Evolutionary conservation across 257 asterid genomes (phyloP), one percentile per base, ranked within the genome.

Genomic region (Solanum paucissectum): DNA sequence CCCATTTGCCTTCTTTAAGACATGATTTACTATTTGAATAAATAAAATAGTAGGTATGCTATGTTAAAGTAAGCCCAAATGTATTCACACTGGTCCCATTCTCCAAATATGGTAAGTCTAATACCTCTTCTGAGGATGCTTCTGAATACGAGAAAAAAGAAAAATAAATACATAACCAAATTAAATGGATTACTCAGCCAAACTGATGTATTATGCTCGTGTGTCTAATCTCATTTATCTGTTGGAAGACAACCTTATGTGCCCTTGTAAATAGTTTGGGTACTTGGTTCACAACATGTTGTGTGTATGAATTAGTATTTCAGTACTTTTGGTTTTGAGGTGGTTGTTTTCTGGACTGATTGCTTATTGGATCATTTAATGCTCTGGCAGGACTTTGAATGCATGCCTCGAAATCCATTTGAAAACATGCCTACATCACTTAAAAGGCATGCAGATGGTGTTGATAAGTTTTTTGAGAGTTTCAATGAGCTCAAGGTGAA

Each of bases 381-480:
- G 83, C 69, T 90, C 83, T 91, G 87, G 86, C 95, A 96, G 98
- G 99, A 96, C 88, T 88, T 92, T 84, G 98, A 96, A 87, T 95
- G 98, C 94, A 95, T 94, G 98, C 99, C 99, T 29, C 90, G 89
- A 87, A 92, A 94, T 94, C 96, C 94, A 58, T 90, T 88, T 14
- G 98, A 95, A 82, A 95, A 92, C 90, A 91, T 93, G 88, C 98
- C 98, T 83, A 88, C 98, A 34, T 88, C 91, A 86, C 90, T 93
- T 49, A 93, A 92, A 66, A 91, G 93, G 84, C 93, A 90, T 16
- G 55, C 88, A 46, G 87, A 90, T 90, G 84, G 92, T 20, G 89
- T 91, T 87, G 94, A 93, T 88, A 93, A 88, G 92, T 90, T 90
- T 85, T 90, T 90, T 87, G 98, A 92, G 91, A 94, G 90, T 88